Percentiles rank a stretch among this genome's conserved stretches.
Evolutionary conservation across 2,329 filamentous ascomycete genomes (phyloP).

Genomic region (Calycina marina): DNA sequence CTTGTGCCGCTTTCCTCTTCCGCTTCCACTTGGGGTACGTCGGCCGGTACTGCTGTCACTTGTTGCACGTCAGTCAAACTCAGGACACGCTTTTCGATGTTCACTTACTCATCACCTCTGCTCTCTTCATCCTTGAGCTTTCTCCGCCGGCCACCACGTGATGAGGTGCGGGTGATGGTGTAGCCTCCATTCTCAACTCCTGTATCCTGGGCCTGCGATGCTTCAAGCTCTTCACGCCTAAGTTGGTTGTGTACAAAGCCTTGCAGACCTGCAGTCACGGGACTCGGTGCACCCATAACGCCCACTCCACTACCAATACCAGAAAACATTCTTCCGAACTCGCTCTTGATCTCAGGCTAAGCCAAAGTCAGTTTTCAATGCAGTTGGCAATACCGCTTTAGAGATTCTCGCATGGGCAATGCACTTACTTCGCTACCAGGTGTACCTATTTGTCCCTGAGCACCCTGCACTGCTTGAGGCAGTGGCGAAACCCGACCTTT

Average conservation of each 20-base stretch:
- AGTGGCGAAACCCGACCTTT: conserved; percentile 76
- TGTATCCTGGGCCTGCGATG: conserved; percentile 30
- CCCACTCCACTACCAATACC: conserved; percentile 66
- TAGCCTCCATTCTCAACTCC: conserved; percentile 22
- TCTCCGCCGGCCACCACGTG: conserved; percentile 1
- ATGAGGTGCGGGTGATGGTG: conserved; percentile 21
- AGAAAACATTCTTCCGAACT: conserved; percentile 88
- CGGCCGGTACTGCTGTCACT: conserved; percentile 51
- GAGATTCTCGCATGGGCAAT: no score
- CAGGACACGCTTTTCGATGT: conserved; percentile 25
- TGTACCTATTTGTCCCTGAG: conserved; percentile 65
- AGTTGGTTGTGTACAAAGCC: conserved; percentile 30
- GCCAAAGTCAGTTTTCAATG: no score
- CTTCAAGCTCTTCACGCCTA: conserved; percentile 37
- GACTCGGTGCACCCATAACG: conserved; percentile 30
- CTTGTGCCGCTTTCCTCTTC: conserved; percentile 51
- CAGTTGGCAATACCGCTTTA: no score
- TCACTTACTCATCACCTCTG: conserved; percentile 2
- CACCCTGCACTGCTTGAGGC: conserved; percentile 86
- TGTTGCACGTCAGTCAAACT: no score
- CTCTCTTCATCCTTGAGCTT: conserved; percentile 1
- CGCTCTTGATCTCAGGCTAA: conserved; percentile 87
- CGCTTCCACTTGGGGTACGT: conserved; percentile 40
- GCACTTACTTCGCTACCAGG: conserved; percentile 69
- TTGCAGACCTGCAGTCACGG: conserved; percentile 35